Evolutionary conservation across 306 rosid genomes (phyloP).

Genomic region (Quercus suber): DNA sequence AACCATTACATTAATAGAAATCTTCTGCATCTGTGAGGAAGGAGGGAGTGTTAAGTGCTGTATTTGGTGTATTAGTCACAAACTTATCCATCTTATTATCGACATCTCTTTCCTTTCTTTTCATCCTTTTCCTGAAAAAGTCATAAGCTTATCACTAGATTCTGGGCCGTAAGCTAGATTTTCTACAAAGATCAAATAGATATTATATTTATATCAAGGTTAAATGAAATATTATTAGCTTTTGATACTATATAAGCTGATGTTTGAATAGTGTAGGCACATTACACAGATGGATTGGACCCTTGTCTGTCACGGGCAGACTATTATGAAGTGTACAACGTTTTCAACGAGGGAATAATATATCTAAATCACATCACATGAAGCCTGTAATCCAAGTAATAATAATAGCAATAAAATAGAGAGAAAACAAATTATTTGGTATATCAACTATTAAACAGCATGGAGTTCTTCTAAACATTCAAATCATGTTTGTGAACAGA

Average conservation of each 20-base stretch:
- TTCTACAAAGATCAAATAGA: neutral
- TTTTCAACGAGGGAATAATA: neutral
- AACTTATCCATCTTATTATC: too few species aligned
- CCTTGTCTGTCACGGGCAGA: conserved; percentile 4
- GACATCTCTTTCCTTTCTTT: too few species aligned
- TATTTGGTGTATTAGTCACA: too few species aligned
- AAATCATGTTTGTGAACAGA: too few species aligned
- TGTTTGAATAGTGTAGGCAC: neutral
- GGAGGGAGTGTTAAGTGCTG: too few species aligned
- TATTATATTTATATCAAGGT: neutral
- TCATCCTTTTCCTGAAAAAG: neutral
- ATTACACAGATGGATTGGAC: neutral
- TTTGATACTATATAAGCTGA: neutral
- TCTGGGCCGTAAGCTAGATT: neutral
- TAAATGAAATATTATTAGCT: neutral
- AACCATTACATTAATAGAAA: too few species aligned
- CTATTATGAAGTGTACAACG: neutral
- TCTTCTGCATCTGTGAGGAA: too few species aligned
- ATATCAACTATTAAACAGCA: too few species aligned
- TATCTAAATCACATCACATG: neutral
- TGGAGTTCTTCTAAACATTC: too few species aligned
- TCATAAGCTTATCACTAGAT: neutral
- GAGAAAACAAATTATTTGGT: too few species aligned
- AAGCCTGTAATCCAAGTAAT: neutral
- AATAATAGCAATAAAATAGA: too few species aligned